phyloP scores from a whole-genome alignment of 371 early-diverging fungal genomes.

The Lichtheimia hyalospora region DNA sequence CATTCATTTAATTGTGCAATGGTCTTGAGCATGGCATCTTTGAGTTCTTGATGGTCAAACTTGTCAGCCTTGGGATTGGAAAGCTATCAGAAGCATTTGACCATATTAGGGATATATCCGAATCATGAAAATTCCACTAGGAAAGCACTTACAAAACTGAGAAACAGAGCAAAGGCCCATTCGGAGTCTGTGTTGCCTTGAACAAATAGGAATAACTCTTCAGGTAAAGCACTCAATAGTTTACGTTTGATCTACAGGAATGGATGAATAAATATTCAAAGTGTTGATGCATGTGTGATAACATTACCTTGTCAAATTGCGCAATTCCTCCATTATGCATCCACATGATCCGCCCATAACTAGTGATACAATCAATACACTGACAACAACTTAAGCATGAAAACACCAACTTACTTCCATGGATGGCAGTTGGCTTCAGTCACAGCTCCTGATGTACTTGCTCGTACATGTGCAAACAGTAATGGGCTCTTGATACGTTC shows the following conservation, averaged over 20 bases:
- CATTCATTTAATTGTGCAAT: constrained; percentile 72
- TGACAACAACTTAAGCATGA: no score
- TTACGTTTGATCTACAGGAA: constrained; percentile 67
- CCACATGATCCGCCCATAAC: constrained; percentile 79
- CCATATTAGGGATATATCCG: not conserved
- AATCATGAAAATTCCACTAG: not conserved
- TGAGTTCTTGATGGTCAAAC: constrained; percentile 61
- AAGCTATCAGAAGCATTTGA: constrained; percentile 36
- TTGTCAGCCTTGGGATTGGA: constrained; percentile 47
- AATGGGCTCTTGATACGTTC: constrained; percentile 78
- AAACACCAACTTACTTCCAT: constrained; percentile 51
- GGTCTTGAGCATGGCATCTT: constrained; percentile 74
- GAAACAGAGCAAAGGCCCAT: constrained; percentile 84
- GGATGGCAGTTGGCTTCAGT: constrained; percentile 86
- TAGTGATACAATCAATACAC: constrained; percentile 23
- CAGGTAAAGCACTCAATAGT: constrained; percentile 63
- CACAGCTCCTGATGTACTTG: constrained; percentile 76
- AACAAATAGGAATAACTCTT: constrained; percentile 68
- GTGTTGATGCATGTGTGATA: not conserved
- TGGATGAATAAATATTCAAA: not conserved
- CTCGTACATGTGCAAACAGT: constrained; percentile 87
- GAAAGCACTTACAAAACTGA: constrained; percentile 59
- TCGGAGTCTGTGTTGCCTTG: constrained; percentile 89
- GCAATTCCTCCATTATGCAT: constrained; percentile 88
- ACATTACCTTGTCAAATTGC: constrained; percentile 62